Conservation (phyloP, 2,329 filamentous ascomycete species). For the Cladosporium colombiae region DNA sequence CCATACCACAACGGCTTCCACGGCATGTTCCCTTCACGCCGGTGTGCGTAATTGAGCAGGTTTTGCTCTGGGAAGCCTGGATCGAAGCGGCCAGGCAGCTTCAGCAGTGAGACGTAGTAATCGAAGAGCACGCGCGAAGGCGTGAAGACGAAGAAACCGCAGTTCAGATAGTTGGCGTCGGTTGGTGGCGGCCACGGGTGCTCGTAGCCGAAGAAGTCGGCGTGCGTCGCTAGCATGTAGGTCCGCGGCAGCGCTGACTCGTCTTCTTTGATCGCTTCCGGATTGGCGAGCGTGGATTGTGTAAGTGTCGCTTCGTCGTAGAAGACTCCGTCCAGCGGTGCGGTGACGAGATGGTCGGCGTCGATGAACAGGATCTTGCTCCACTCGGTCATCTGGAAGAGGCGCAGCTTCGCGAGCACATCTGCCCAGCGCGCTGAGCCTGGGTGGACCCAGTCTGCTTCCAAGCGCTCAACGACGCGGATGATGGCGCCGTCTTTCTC, state of each 20-base stretch:
- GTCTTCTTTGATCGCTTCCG: constrained; percentile 32
- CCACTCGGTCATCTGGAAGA: constrained; percentile 38
- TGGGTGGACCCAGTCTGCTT: constrained; percentile 35
- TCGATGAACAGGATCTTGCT: constrained; percentile 41
- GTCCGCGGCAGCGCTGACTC: constrained; percentile 40
- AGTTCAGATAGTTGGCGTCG: constrained; percentile 37
- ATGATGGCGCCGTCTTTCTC: constrained; percentile 40
- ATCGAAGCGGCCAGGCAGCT: constrained; percentile 38
- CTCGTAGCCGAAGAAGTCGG: constrained; percentile 37
- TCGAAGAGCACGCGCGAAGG: constrained; percentile 38
- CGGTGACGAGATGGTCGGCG: constrained; percentile 36
- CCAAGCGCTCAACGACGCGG: constrained; percentile 37
- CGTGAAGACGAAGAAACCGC: constrained; percentile 43
- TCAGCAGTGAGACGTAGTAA: constrained; percentile 40
- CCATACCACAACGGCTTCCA: constrained; percentile 42
- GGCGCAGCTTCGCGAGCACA: constrained; percentile 40
- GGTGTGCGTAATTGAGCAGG: constrained; percentile 44
- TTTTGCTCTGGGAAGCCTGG: constrained; percentile 41
- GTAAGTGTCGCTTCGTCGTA: constrained; percentile 40
- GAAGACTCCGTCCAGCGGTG: constrained; percentile 37
- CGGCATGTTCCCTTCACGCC: constrained; percentile 43
- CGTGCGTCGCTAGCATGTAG: constrained; percentile 43
- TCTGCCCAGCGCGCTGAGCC: constrained; percentile 36
- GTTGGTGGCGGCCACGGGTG: constrained; percentile 36
- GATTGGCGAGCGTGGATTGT: constrained; percentile 32